Base-by-base conservation (phyloP, 805 yeast species). In the Wickerhamiella domercqiae region DNA sequence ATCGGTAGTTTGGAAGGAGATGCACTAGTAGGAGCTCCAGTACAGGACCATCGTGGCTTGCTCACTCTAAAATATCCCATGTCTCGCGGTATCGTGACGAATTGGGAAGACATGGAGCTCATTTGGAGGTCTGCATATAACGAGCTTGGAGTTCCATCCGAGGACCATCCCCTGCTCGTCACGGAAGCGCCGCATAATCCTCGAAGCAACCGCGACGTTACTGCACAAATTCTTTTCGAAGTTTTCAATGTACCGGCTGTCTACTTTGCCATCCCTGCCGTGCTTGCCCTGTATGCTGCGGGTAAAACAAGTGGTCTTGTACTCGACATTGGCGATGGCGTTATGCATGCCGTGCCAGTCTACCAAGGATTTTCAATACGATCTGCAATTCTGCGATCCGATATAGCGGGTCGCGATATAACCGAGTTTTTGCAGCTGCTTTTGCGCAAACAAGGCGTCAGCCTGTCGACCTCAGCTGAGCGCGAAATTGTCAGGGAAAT, bases 291-390 rank as follows among this genome's bases (percentile, higher is more conserved):
- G 29, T 86, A 87, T 58, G 84, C 96, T 0, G 69, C 81, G 4
- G 97, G 96, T 0, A 62, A 82, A 46, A 86, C 96, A 5, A 84
- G 94, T 0, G 97, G 96, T 1, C 70, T 82, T 28, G 93, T 82
- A 2, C 52, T 87, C 9, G 95, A 86, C 52, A 70, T 78, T n/a
- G 96, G 96, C 4, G 96, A 86, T 55, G 96, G 96, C 3, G 93
- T 83, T 19, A 70, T 80, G 29, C 86, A 80, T 50, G 67, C 79
- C 6, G 93, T 83, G 2, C 95, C 96, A 0, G 82, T 87, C 0
- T 87, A 73, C 56, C 84, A 83, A 42, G 97, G 97, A 4, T 86
- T 82, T 55, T 66, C 86, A 9, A 54, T 86, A 13, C 75, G 86
- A 0, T 65, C 75, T 2, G 73, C 86, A 2, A 72, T 81, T 18